Base-by-base conservation (phyloP, 306 rosid genomes). In the Trifolium fragiferum region DNA sequence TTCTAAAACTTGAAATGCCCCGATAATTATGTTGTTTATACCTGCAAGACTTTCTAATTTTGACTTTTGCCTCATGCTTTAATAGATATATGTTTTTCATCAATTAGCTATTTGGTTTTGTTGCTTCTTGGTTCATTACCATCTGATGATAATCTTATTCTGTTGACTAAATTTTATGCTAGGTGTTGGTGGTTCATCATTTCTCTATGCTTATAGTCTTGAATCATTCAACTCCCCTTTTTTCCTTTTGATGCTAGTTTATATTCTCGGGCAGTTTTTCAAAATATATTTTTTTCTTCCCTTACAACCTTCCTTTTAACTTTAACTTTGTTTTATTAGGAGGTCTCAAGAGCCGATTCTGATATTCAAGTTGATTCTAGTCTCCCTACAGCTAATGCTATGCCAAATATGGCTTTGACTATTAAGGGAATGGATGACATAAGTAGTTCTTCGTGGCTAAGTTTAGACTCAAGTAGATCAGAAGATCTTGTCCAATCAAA, bases 401-500 rank as follows among this genome's bases (percentile, higher is more conserved):
- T 83, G 21, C 75, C 70, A 58, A 86, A 83, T 83, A 80, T 83
- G 76, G 80, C 75, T 65, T 72, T 81, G 63, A 77, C 66, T 27
- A 73, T 76, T 75, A 87, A 81, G 73, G 86, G 77, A 59, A 86
- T 76, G 68, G 86, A 88, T 43, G 89, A 84, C 74, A 55, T 78
- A 51, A 83, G 91, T 66, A 78, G 57, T 50, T 77, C 84, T 38
- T 86, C 92, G 19, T 89, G 97, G 92, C 73, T 89, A 58, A 83
- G 90, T 79, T 82, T 88, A 75, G 92, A 93, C 83, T 86, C 96
- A 44, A 73, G 73, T 73, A 23, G 82, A n/a, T 78, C 86, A 2
- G 84, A 83, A 59, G 64, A 66, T 75, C 77, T 60, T 76, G 73
- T 44, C 19, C 57, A 9, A 70, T 44, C 81, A 8, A 80, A 76